Conservation (phyloP, 2,329 filamentous ascomycete species). For the Nemania abortiva region DNA sequence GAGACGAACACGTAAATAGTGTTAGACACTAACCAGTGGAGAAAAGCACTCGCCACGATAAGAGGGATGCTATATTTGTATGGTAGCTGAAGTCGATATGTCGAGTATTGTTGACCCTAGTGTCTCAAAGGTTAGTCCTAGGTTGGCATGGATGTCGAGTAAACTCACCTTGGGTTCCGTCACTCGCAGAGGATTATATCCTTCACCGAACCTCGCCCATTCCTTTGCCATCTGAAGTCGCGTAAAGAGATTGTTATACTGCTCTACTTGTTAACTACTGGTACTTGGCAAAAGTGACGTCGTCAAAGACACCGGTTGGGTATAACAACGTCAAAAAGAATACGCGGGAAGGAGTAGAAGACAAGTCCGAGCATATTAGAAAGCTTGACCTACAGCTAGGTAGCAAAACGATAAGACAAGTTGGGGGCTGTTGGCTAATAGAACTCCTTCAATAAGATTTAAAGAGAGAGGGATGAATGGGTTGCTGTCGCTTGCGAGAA, state of each 20-base stretch:
- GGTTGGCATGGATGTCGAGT: background rate
- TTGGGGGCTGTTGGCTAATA: slow-evolving; percentile 17
- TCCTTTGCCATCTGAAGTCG: slow-evolving; percentile 57
- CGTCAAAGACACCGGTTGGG: background rate
- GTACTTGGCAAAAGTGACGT: background rate
- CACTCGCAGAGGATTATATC: slow-evolving; percentile 53
- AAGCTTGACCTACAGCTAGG: slow-evolving; percentile 10
- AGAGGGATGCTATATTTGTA: slow-evolving; percentile 57
- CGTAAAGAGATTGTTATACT: slow-evolving; percentile 57
- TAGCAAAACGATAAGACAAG: slow-evolving; percentile 20
- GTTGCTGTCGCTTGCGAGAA: slow-evolving; percentile 2
- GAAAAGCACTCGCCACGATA: slow-evolving; percentile 49
- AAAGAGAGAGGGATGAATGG: slow-evolving; percentile 2
- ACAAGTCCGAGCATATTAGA: background rate
- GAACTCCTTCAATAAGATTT: slow-evolving; percentile 11
- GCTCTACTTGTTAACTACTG: background rate
- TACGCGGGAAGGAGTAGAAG: background rate
- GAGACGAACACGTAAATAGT: slow-evolving; percentile 53
- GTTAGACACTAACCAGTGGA: slow-evolving; percentile 60
- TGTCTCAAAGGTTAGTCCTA: background rate
- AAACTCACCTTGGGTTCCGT: slow-evolving; percentile 46
- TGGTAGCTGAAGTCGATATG: slow-evolving; percentile 56
- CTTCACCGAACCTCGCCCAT: slow-evolving; percentile 54
- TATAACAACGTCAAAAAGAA: background rate
- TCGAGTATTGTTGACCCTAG: slow-evolving; percentile 51